These are phyloP conservation scores for Claviceps paspali DNA, from an alignment of 2,329 filamentous ascomycete species.

Conservation along the genomic window DNA sequence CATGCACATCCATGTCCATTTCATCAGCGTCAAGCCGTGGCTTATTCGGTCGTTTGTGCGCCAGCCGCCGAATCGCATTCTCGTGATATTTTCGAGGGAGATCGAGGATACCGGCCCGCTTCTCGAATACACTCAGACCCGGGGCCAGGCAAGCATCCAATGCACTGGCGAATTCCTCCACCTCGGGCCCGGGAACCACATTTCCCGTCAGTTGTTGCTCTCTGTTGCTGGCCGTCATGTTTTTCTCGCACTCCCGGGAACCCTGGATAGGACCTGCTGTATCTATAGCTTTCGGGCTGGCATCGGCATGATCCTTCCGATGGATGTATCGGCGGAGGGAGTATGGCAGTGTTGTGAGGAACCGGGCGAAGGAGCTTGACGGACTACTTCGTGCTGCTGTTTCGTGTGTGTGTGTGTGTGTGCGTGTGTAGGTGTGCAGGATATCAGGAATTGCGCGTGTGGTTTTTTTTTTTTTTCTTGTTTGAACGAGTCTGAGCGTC, in stretches of 20 bases:
- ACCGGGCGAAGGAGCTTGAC: background rate
- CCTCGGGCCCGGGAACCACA: slow-evolving; percentile 58
- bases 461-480: too few relatives aligned
- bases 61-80: slow-evolving; percentile 27
- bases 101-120: slow-evolving; percentile 50
- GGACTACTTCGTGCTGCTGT: too few relatives aligned
- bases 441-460: too few relatives aligned
- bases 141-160: slow-evolving; percentile 58
- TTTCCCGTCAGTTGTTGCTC: slow-evolving; percentile 13
- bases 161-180: slow-evolving; percentile 71
- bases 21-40: slow-evolving; percentile 24
- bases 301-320: slow-evolving; percentile 3
- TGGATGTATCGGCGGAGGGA: background rate
- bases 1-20: slow-evolving; percentile 40
- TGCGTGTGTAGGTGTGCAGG: too few relatives aligned
- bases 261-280: background rate
- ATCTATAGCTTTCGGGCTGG: slow-evolving; percentile 4
- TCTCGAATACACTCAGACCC: slow-evolving; percentile 32
- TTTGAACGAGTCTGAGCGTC: too few relatives aligned
- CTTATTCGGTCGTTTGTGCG: slow-evolving; percentile 16
- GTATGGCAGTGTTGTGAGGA: background rate
- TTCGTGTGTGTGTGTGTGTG: too few relatives aligned
- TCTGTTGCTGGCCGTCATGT: slow-evolving; percentile 2
- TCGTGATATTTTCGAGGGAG: slow-evolving; percentile 43
- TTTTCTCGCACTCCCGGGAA: background rate